Conservation (phyloP, 2,329 filamentous ascomycete species). For the Ascosphaera apis region DNA sequence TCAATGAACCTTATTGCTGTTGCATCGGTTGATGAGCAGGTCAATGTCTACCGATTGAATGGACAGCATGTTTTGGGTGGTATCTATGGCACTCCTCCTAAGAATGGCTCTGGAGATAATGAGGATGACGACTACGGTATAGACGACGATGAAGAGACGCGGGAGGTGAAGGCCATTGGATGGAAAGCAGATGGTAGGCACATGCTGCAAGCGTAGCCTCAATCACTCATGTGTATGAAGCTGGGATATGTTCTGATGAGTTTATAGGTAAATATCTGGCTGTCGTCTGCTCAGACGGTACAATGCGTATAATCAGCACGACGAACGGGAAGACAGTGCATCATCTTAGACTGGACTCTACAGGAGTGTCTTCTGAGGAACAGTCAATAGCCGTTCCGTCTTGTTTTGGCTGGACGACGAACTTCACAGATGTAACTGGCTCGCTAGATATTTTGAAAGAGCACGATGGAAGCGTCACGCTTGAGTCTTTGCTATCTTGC, state of each 20-base stretch:
- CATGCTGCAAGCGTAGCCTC: no score
- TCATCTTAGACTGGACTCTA: conserved; percentile 30
- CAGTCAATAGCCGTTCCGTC: conserved; percentile 13
- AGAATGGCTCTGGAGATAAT: conserved; percentile 16
- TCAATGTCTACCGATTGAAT: conserved; percentile 58
- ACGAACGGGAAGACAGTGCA: conserved; percentile 67
- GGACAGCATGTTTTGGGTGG: conserved; percentile 43
- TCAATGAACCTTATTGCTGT: conserved; percentile 63
- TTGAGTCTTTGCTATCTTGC: conserved; percentile 13
- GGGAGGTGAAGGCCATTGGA: conserved; percentile 22
- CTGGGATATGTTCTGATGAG: no score
- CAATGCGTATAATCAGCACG: conserved; percentile 50
- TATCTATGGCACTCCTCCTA: conserved; percentile 11
- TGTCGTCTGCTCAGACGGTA: conserved; percentile 62
- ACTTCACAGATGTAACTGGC: conserved; percentile 27
- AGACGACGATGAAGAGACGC: conserved; percentile 6
- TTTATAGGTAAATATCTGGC: conserved; percentile 41
- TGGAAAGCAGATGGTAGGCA: conserved; percentile 47
- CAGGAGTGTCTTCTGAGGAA: conserved; percentile 8
- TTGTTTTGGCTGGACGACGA: conserved; percentile 31
- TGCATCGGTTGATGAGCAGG: conserved; percentile 40
- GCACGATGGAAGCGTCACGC: conserved; percentile 8
- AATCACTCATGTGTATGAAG: no score
- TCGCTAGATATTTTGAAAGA: conserved; percentile 20
- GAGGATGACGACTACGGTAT: conserved; percentile 18